These are phyloP conservation scores for Verruconis gallopava DNA, from an alignment of 2,329 filamentous ascomycete species.

Conservation along the genomic window DNA sequence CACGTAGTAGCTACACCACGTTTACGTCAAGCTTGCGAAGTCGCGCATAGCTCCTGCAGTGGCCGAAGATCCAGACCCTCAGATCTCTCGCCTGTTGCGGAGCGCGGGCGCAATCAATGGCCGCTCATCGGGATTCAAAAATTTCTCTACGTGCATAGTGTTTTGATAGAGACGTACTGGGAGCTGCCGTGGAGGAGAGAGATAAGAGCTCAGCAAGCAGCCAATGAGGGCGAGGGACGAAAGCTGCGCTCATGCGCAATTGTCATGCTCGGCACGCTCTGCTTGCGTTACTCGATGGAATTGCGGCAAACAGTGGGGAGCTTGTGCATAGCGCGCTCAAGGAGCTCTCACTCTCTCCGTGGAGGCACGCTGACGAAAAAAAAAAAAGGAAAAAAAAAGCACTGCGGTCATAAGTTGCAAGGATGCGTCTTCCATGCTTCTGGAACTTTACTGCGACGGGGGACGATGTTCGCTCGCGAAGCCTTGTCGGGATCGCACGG, in stretches of 20 bases:
- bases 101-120: not conserved
- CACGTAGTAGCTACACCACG: not conserved
- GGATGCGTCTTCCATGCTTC: too few species aligned
- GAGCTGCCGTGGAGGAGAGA: slow-evolving; percentile 1
- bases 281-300: not conserved
- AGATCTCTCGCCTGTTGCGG: not conserved
- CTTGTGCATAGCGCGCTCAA: not conserved
- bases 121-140: not conserved
- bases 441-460: not conserved
- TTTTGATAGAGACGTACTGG: slow-evolving; percentile 1
- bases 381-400: not conserved
- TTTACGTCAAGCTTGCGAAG: not conserved
- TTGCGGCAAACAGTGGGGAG: not conserved
- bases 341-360: too few species aligned
- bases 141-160: not conserved
- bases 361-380: too few species aligned
- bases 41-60: not conserved
- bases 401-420: not conserved
- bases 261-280: not conserved
- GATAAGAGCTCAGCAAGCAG: not conserved
- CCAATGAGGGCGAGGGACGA: not conserved
- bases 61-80: not conserved
- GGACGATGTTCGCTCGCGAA: not conserved
- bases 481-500: not conserved
- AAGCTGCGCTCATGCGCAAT: not conserved